Base-by-base conservation (phyloP, 2,329 filamentous ascomycete genomes). In the Chalara sp. region DNA sequence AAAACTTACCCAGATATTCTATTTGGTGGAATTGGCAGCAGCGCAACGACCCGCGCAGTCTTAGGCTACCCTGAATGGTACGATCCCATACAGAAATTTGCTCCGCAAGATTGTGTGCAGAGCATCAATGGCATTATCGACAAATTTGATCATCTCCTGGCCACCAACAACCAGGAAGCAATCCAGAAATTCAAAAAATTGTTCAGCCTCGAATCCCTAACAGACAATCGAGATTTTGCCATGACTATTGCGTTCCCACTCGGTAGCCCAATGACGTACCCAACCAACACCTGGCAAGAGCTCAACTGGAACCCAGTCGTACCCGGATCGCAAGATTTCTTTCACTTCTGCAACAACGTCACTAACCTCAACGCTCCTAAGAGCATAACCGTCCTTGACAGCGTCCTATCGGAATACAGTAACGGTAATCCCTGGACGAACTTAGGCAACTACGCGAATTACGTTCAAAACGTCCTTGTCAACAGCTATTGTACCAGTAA, bases 271-370 rank as follows among this genome's bases (percentile, higher is more conserved):
- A 68, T 75, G 50, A 69, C 69, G 53, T 79, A 79, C 56, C 70
- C 72, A 0, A 75, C 70, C 0, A 67, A 65, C 29, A 78, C 76
- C 5, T 79, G 76, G 76, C 76, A 79, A 63, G 76, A 79, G 56
- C 62, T 79, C 7, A 75, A 72, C 51, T 79, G 76, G 76, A 60
- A 65, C 33, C 62, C 65, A 6, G 65, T 53, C 0, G 69, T 72
- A 50, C n/a, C n/a, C n/a, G 68, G 67, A 40, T 65, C 66, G 2
- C 59, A 69, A 5, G 73, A 79, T 56, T 78, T 79, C 59, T 79
- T 71, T 62, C 56, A 69, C 43, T 79, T 79, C 63, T 79, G 75
- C 60, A 67, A 65, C 6, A 79, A 77, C 48, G 68, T 79, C 43
- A 76, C 76, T 1, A 69, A 76, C 50, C 60, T 70, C 32, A 60